phyloP scores from a whole-genome alignment of 1,139 yeast species.

The Suhomyces terraborum region DNA sequence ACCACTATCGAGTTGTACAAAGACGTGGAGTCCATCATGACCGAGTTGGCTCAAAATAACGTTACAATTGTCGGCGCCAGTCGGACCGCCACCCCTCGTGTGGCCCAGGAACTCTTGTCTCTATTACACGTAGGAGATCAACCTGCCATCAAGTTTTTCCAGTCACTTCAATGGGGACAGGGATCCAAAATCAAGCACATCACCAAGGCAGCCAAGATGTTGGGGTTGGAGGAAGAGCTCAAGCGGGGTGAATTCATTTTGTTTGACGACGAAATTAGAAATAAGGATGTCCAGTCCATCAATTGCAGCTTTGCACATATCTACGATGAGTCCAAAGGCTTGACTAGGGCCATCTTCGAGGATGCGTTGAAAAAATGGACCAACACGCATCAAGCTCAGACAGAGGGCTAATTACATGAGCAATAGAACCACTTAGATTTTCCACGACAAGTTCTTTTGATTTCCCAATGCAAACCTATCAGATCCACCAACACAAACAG shows the following conservation, averaged over 20 bases:
- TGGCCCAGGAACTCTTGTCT: conserved; percentile 59
- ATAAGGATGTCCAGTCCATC: conserved; percentile 61
- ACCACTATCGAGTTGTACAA: conserved; percentile 52
- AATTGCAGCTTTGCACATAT: conserved; percentile 65
- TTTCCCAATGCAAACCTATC: too few relatives aligned
- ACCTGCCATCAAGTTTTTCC: conserved; percentile 52
- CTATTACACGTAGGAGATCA: conserved; percentile 49
- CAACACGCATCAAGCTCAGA: conserved; percentile 2
- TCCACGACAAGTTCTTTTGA: too few relatives aligned
- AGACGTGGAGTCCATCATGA: conserved; percentile 61
- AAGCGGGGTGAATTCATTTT: conserved; percentile 54
- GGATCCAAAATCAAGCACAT: conserved; percentile 67
- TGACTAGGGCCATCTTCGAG: conserved; percentile 51
- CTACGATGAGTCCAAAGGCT: conserved; percentile 45
- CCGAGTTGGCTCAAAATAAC: conserved; percentile 40
- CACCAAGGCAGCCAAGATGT: conserved; percentile 43
- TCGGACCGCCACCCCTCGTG: conserved; percentile 62
- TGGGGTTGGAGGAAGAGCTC: conserved; percentile 43
- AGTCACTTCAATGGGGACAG: conserved; percentile 64
- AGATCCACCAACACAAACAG: too few relatives aligned
- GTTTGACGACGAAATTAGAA: conserved; percentile 70
- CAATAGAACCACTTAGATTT: too few relatives aligned
- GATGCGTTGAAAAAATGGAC: conserved; percentile 45
- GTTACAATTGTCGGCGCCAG: conserved; percentile 65
- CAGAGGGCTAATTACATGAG: not conserved